Conservation (phyloP, 176 grass and related monocot genomes). For the Thalia dealbata region DNA sequence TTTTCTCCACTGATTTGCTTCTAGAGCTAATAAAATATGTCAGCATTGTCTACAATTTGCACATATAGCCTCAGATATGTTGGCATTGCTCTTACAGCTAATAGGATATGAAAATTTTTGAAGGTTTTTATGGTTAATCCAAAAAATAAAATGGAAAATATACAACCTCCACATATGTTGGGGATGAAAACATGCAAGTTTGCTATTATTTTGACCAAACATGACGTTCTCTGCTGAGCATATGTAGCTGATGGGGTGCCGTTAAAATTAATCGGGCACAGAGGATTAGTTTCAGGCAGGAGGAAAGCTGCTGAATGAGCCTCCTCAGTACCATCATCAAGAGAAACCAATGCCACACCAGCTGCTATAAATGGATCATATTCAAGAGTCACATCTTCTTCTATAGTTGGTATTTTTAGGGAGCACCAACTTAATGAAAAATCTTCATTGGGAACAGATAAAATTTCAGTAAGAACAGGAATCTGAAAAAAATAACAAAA, state of each 20-base stretch:
- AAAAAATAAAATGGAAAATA: constrained; percentile 6
- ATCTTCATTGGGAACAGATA: constrained; percentile 64
- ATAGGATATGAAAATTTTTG: too few relatives aligned
- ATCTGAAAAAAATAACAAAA: constrained; percentile 38
- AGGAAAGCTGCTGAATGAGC: constrained; percentile 27
- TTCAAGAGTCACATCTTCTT: constrained; percentile 86
- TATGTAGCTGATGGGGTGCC: constrained; percentile 52
- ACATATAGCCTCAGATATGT: too few relatives aligned
- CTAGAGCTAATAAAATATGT: too few relatives aligned
- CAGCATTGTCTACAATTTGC: too few relatives aligned
- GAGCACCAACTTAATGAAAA: constrained; percentile 84
- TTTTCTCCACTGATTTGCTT: too few relatives aligned
- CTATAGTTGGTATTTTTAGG: constrained; percentile 48
- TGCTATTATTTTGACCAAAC: constrained; percentile 90
- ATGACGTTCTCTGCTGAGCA: constrained; percentile 89
- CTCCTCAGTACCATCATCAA: constrained; percentile 12
- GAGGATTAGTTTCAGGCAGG: constrained; percentile 49
- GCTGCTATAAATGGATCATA: constrained; percentile 72
- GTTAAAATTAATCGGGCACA: constrained; percentile 41
- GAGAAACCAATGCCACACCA: constrained; percentile 43
- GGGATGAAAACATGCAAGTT: constrained; percentile 93
- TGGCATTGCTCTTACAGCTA: too few relatives aligned
- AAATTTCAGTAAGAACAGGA: constrained; percentile 83
- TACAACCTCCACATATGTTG: constrained; percentile 88
- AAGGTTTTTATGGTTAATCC: too few relatives aligned